Base-by-base conservation (phyloP, 495 filamentous ascomycete species). In the Lophiostoma macrostomum region DNA sequence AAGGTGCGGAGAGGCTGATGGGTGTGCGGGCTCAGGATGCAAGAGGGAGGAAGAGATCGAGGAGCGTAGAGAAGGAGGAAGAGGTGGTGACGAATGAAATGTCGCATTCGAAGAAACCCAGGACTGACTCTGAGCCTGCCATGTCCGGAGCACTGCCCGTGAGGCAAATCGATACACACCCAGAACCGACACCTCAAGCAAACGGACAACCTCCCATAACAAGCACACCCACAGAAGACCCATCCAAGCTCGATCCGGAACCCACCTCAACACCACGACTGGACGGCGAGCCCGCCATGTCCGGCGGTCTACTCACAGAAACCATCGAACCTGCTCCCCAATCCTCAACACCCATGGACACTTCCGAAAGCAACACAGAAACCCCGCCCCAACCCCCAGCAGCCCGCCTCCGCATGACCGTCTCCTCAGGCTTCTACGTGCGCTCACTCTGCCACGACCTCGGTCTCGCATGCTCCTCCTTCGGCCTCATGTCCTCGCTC, bases 371-470 rank as follows among this genome's bases (percentile, higher is more conserved):
- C n/a, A n/a, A n/a, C 53, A 67, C 25, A 60, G 68, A 13, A 67
- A 70, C 6, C 73, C 71, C 69, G 42, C 74, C 78, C 53, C 82
- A 50, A 31, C 27, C 63, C 85, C 80, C 89, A 1, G 91, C 90
- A 6, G 84, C 81, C 32, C 86, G 79, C 65, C 79, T 99, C 41
- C 80, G 83, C 48, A 89, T 99, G 87, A 95, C 86, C 0, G 93
- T 96, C 32, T 85, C 90, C 4, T 95, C 90, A 3, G 93, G 93
- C 34, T 99, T 97, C 76, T 99, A 99, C 70, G 93, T 99, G 32
- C 87, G 93, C 47, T 91, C 85, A 28, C 76, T 99, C 35, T 87
- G 88, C 47, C 90, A 97, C 62, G 94, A 99, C 62, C 76, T 99
- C 24, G 93, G 93, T 14, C 78, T 82, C 59, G 87, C 90, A 35